These are phyloP conservation scores for Agrocybe praecox DNA, from an alignment of 768 basidiomycete species.

Conservation along the genomic window DNA sequence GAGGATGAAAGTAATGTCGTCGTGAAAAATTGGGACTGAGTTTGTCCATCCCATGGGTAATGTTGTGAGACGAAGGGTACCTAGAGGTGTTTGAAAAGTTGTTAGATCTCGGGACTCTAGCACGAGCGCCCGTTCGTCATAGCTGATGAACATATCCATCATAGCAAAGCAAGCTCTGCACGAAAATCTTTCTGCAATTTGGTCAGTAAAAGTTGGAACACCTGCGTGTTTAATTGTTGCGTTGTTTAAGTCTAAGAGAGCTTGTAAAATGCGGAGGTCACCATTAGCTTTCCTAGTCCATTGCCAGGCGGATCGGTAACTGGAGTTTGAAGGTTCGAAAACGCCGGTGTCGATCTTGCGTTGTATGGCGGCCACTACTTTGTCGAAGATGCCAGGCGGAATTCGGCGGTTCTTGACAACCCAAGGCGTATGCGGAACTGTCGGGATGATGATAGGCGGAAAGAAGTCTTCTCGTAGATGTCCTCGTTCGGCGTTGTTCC, in stretches of 20 bases:
- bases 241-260: constrained; percentile 35
- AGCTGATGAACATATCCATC: constrained; percentile 37
- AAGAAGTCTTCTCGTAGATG: constrained; percentile 33
- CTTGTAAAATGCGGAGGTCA: constrained; percentile 33
- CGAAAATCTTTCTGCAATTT: constrained; percentile 32
- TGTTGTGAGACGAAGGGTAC: constrained; percentile 25
- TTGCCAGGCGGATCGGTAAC: constrained; percentile 40
- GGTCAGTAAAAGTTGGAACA: constrained; percentile 28
- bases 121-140: constrained; percentile 32
- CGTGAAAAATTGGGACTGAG: constrained; percentile 28
- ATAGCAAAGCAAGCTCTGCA: constrained; percentile 28
- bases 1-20: constrained; percentile 19
- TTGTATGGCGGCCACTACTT: constrained; percentile 31
- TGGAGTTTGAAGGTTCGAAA: constrained; percentile 38
- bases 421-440: constrained; percentile 32
- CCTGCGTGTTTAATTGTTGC: constrained; percentile 34
- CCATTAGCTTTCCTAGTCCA: constrained; percentile 37
- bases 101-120: constrained; percentile 35
- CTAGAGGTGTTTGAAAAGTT: constrained; percentile 38
- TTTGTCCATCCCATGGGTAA: constrained; percentile 36
- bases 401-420: constrained; percentile 30
- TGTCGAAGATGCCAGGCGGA: constrained; percentile 27
- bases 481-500: constrained; percentile 37
- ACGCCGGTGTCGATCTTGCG: constrained; percentile 38
- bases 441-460: constrained; percentile 30